Evolutionary conservation across 805 yeast genomes (phyloP).

Genomic region (Candida insectorum): DNA sequence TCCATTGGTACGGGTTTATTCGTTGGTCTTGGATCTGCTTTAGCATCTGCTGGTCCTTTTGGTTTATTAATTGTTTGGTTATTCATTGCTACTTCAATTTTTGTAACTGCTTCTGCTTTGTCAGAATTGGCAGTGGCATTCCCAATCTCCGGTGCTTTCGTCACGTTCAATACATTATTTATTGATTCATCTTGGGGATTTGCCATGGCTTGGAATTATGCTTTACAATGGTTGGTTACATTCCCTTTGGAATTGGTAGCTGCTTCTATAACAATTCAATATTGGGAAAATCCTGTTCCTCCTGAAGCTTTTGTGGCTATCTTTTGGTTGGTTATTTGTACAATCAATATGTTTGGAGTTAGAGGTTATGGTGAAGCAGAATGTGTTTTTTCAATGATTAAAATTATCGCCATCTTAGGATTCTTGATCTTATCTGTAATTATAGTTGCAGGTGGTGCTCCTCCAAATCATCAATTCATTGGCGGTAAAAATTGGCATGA

Average conservation of each 20-base stretch:
- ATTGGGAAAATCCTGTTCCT: constrained; percentile 29
- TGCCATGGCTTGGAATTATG: constrained; percentile 52
- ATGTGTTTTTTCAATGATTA: constrained; percentile 51
- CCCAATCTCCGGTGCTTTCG: constrained; percentile 64
- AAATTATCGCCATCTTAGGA: constrained; percentile 57
- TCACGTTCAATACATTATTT: constrained; percentile 56
- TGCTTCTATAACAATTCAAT: constrained; percentile 30
- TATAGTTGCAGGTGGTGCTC: constrained; percentile 59
- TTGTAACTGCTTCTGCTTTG: constrained; percentile 53
- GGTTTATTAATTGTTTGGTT: constrained; percentile 56
- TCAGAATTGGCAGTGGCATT: constrained; percentile 59
- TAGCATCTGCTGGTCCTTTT: constrained; percentile 61
- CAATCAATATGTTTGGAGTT: constrained; percentile 59
- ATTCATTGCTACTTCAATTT: constrained; percentile 53
- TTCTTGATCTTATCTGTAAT: constrained; percentile 55
- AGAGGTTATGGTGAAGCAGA: constrained; percentile 71
- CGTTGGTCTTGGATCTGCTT: constrained; percentile 59
- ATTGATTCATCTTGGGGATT: constrained; percentile 62
- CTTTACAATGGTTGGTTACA: constrained; percentile 35
- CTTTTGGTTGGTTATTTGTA: constrained; percentile 48
- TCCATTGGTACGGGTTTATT: constrained; percentile 47
- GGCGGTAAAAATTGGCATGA: constrained; percentile 58
- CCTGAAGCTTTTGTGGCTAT: constrained; percentile 57
- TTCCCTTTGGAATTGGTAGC: constrained; percentile 36
- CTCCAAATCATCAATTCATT: constrained; percentile 50